These are phyloP conservation scores for Agaricus bisporus DNA, from an alignment of 768 basidiomycete species.

Conservation along the genomic window DNA sequence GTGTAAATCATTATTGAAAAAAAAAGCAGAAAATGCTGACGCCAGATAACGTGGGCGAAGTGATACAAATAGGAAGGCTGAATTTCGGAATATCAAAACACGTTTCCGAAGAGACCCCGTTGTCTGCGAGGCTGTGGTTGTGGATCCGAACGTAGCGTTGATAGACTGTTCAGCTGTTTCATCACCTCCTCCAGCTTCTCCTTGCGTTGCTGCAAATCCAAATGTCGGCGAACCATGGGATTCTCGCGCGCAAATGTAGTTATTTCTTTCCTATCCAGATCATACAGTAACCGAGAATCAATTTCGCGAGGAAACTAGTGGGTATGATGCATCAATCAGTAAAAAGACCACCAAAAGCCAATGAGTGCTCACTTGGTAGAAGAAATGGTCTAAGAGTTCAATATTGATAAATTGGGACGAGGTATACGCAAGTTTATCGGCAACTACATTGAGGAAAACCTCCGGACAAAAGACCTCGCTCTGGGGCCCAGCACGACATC, in stretches of 20 bases:
- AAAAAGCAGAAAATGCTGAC: too few relatives aligned
- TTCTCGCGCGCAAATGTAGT: conserved; percentile 93
- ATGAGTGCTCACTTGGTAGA: conserved; percentile 74
- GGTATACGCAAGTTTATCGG: conserved; percentile 93
- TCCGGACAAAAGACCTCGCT: conserved; percentile 92
- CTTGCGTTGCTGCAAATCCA: conserved; percentile 94
- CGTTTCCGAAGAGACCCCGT: conserved; percentile 71
- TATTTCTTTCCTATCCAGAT: conserved; percentile 88
- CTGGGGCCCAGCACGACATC: conserved; percentile 83
- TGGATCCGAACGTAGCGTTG: conserved; percentile 79
- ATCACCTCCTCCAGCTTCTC: conserved; percentile 97
- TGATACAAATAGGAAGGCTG: not conserved
- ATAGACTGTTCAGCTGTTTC: conserved; percentile 90
- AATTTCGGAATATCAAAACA: conserved; percentile 40
- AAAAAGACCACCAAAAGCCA: not conserved
- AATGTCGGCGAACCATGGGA: conserved; percentile 76
- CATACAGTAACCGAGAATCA: conserved; percentile 87
- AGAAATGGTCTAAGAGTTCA: conserved; percentile 96
- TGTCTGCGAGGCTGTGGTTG: conserved; percentile 68
- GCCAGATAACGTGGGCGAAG: not conserved
- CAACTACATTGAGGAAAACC: conserved; percentile 93
- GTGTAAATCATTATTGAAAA: not conserved
- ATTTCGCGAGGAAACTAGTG: conserved; percentile 93
- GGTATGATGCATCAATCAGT: not conserved
- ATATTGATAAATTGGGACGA: conserved; percentile 99